These are phyloP conservation scores for Aspergillus arachidicola DNA, from an alignment of 2,329 filamentous ascomycete species.

Conservation along the genomic window DNA sequence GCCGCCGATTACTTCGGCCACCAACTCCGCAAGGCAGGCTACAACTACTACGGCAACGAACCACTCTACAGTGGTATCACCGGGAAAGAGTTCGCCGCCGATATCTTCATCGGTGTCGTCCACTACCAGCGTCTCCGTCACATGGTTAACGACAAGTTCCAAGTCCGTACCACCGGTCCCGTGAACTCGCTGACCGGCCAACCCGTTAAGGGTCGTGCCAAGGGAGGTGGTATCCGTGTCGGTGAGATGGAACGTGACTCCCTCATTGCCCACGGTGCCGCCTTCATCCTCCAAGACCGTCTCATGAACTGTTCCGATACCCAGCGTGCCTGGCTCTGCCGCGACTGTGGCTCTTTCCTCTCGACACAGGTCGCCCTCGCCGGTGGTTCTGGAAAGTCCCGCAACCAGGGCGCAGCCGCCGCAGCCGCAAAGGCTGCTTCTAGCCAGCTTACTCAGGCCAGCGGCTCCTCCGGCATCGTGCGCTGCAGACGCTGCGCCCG, in stretches of 20 bases:
- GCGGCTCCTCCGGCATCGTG: constrained; percentile 63
- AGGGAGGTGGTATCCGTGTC: constrained; percentile 97
- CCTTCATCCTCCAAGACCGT: constrained; percentile 91
- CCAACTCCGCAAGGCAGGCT: constrained; percentile 91
- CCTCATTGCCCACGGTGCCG: constrained; percentile 89
- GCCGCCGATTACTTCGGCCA: constrained; percentile 95
- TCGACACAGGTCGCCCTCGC: constrained; percentile 66
- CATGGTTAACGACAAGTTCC: constrained; percentile 99
- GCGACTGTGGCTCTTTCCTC: constrained; percentile 85
- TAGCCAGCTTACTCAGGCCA: constrained; percentile 44
- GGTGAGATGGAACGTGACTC: constrained; percentile 99
- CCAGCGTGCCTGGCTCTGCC: constrained; percentile 84
- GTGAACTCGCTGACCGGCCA: constrained; percentile 90
- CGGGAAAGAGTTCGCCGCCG: constrained; percentile 86
- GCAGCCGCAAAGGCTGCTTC: constrained; percentile 35
- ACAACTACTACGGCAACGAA: constrained; percentile 98
- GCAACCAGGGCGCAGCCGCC: constrained; percentile 32
- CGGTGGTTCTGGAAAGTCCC: constrained; percentile 28
- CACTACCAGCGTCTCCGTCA: constrained; percentile 98
- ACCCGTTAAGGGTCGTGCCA: constrained; percentile 94
- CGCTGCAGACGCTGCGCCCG: constrained; percentile 80
- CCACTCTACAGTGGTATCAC: constrained; percentile 98
- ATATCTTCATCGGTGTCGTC: constrained; percentile 95
- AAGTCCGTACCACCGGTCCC: constrained; percentile 93
- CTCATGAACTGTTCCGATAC: constrained; percentile 98